phyloP scores from a whole-genome alignment of 2,329 filamentous ascomycete genomes.

The Colletotrichum scovillei region DNA sequence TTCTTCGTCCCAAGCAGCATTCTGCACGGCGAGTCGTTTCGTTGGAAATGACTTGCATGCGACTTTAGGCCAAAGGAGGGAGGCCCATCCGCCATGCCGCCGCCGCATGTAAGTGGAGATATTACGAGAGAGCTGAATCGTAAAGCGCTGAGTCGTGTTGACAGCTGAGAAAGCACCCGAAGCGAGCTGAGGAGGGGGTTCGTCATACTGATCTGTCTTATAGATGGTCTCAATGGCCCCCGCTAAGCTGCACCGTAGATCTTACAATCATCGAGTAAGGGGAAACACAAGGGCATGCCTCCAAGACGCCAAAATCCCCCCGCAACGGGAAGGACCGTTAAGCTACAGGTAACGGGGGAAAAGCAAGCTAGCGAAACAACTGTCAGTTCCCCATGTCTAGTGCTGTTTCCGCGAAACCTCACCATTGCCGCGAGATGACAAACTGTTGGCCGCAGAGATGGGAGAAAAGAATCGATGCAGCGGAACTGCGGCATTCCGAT shows the following conservation, averaged over 20 bases:
- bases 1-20: neutral
- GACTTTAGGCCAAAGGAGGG: neutral
- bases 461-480: neutral
- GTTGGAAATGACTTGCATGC: neutral
- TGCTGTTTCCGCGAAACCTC: neutral
- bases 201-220: slow-evolving; percentile 4
- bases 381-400: neutral
- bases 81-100: neutral
- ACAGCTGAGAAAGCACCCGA: neutral
- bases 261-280: neutral
- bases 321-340: neutral
- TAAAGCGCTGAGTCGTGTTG: neutral
- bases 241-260: neutral
- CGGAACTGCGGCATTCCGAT: neutral
- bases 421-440: neutral
- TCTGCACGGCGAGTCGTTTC: neutral
- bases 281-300: neutral
- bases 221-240: neutral
- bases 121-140: neutral
- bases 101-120: neutral
- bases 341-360: neutral
- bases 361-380: neutral
- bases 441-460: neutral
- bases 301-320: neutral
- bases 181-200: neutral